phyloP scores from a whole-genome alignment of 2,329 filamentous ascomycete genomes.

The Colletotrichum tropicale region DNA sequence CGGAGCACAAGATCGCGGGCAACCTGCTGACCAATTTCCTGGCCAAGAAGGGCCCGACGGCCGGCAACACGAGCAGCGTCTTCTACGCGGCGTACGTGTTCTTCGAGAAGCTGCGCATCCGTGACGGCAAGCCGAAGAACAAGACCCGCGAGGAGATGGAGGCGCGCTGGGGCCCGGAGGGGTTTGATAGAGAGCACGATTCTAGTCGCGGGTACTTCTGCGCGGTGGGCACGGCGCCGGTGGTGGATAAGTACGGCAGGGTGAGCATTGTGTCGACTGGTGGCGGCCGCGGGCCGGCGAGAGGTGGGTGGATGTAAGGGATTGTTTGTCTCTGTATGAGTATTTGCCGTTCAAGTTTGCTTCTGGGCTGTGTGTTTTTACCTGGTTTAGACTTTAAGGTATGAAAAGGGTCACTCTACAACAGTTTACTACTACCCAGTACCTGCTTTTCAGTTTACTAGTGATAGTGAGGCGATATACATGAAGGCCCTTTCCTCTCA shows the following conservation, averaged over 20 bases:
- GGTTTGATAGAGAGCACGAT: conserved; percentile 25
- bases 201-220: neutral
- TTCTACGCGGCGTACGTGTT: conserved; percentile 63
- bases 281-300: neutral
- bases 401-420: neutral
- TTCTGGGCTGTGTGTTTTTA: neutral
- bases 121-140: conserved; percentile 54
- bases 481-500: too few species aligned
- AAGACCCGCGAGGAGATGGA: conserved; percentile 59
- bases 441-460: neutral
- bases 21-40: conserved; percentile 55
- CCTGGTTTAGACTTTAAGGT: neutral
- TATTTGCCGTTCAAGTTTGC: neutral
- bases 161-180: conserved; percentile 27
- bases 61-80: conserved; percentile 51
- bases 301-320: neutral
- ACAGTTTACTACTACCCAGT: rapidly evolving
- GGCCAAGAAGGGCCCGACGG: conserved; percentile 48
- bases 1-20: conserved; percentile 41
- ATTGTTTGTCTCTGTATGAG: rapidly evolving
- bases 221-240: neutral
- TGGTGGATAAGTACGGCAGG: conserved; percentile 25
- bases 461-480: neutral
- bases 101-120: conserved; percentile 63
- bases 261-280: neutral